Conservation (phyloP, 1,284 basidiomycete genomes). For the Psilocybe mexicana region DNA sequence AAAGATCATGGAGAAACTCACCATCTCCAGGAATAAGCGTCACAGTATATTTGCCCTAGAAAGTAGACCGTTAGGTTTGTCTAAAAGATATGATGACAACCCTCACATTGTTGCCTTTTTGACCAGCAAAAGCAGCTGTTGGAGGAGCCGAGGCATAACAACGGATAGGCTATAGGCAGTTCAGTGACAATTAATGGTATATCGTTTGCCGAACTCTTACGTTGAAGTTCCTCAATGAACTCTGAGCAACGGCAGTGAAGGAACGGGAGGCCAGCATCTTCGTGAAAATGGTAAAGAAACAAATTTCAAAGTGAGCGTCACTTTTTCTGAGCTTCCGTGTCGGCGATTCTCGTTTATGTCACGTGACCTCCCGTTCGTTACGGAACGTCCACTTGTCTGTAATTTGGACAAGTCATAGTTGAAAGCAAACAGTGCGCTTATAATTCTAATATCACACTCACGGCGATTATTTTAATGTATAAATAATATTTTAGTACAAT, state of each 20-base stretch:
- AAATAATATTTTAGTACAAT: too few relatives aligned
- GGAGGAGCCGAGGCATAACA: slow-evolving; percentile 71
- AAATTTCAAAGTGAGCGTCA: slow-evolving; percentile 16
- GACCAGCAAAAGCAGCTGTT: slow-evolving; percentile 84
- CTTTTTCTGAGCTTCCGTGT: neutral
- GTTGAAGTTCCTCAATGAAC: slow-evolving; percentile 46
- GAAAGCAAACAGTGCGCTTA: too few relatives aligned
- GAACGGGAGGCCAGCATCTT: slow-evolving; percentile 61
- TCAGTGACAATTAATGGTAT: neutral
- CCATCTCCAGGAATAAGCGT: slow-evolving; percentile 93
- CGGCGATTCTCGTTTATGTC: slow-evolving; percentile 6
- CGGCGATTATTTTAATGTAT: too few relatives aligned
- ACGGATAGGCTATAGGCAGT: slow-evolving; percentile 49
- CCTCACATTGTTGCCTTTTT: slow-evolving; percentile 84
- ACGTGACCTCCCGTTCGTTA: slow-evolving; percentile 1
- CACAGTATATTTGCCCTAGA: slow-evolving; percentile 94
- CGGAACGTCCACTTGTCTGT: neutral
- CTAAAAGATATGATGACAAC: neutral
- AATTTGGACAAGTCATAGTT: too few relatives aligned
- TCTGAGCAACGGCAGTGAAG: slow-evolving; percentile 54
- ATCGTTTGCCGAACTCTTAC: slow-evolving; percentile 32
- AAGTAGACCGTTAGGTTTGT: neutral
- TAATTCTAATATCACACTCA: too few relatives aligned
- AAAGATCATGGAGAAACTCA: slow-evolving; percentile 33
- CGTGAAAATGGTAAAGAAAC: slow-evolving; percentile 13